Base-by-base conservation (phyloP, 257 asterid genomes). In the Solanum raphanifolium region DNA sequence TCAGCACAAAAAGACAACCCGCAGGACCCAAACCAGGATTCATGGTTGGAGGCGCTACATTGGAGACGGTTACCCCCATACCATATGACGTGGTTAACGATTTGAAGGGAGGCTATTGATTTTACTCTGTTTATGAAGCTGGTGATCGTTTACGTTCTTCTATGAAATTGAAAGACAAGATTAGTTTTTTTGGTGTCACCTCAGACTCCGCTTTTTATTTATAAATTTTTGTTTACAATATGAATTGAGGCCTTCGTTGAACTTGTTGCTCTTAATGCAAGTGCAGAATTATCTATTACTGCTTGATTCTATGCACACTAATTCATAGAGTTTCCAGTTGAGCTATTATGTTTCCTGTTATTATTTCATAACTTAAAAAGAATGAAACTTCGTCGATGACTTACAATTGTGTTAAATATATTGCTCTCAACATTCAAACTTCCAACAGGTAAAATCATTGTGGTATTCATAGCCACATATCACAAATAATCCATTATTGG, bases 11-110 rank as follows among this genome's bases (percentile, higher is more conserved):
- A 93, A 96, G 99, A 90, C 95, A 92, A 92, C 98, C 98, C 0
- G 89, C 87, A 75, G 98, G 96, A 20, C 98, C 98, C n/a, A 95
- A 95, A 39, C 97, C 97, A 13, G 98, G 98, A 7, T 95, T 94
- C 86, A 92, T 95, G 98, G 98, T 95, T 20, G 94, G 78, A 88
- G 98, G 98, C 8, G 92, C 94, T 6, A 92, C 95, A 1, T 89
- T 96, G 87, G 98, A 96, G 91, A 95, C 98, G 1, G 98, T 95
- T 89, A 95, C 98, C 12, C 98, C 98, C 55, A 96, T 95, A 41
- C 98, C 98, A 2, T 96, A 69, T 86, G 88, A 86, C 3, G 88
- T 86, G 69, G 88, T 71, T 39, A 86, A 86, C 9, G 88, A 86
- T 86, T 75, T 86, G 71, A 86, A 86, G 83, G 88, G 88, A 41